Evolutionary conservation across 1,139 yeast genomes (phyloP), one percentile per base, ranked within the genome.

Genomic region (Sugiyamaella sp.): DNA sequence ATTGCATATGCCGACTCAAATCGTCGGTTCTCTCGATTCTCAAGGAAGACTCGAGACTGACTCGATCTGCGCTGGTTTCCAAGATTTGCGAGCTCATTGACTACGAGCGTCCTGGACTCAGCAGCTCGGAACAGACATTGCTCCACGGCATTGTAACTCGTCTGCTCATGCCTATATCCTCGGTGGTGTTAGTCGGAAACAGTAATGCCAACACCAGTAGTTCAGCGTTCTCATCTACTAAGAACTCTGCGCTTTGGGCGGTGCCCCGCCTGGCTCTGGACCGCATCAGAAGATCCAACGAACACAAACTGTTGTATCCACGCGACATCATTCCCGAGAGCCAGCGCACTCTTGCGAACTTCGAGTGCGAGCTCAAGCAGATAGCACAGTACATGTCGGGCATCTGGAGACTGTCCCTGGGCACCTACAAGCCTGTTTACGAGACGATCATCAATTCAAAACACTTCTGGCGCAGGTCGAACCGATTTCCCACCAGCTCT

Each of bases 401-500:
- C 9, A 59, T 63, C 43, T 63, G 66, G 65, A 51, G 59, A 35
- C 50, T 56, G 10, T 57, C 60, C 40, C 47, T 57, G 2, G 57
- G 51, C 16, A 56, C 60, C 4, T 64, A 64, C 42, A 52, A 56
- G 52, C 66, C 66, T 0, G 51, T 64, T 9, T 63, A 62, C 46
- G 59, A 61, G 25, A 51, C 58, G 4, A 22, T 63, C 27, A 33
- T 57, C 8, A 48, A 52, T 19, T 56, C 56, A 19, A 53, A 54
- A 47, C 46, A 49, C 33, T 32, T 60, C 12, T 60, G 63, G 63
- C 33, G 43, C 21, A 32, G 33, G 14, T 27, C 33, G 5, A 20
- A 43, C 14, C 14, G 19, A 3, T 4, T 5, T n/a, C 20, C 14
- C 25, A 29, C 46, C 16, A 9, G 21, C 5, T 29, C 46, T 43